These are phyloP conservation scores for Colletotrichum lentis DNA, from an alignment of 2,329 filamentous ascomycete species.

Conservation along the genomic window DNA sequence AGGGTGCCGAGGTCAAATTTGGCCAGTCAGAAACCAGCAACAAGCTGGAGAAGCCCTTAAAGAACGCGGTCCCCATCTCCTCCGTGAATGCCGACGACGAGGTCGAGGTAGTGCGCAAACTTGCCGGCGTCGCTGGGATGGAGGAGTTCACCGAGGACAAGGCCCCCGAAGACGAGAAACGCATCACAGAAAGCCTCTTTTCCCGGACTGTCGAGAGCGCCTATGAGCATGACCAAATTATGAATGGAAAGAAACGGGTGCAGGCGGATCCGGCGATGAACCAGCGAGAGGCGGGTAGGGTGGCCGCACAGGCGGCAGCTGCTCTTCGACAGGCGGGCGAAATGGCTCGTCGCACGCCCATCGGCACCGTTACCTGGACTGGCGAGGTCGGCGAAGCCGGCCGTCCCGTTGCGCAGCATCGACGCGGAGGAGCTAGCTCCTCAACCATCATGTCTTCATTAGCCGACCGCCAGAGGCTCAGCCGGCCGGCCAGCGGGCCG, in stretches of 20 bases:
- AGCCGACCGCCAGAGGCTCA: slow-evolving; percentile 63
- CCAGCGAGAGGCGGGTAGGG: slow-evolving; percentile 79
- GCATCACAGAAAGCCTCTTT: slow-evolving; percentile 89
- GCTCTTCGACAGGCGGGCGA: slow-evolving; percentile 78
- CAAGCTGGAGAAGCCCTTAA: slow-evolving; percentile 40
- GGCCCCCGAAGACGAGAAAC: slow-evolving; percentile 68
- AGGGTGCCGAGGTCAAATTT: slow-evolving; percentile 76
- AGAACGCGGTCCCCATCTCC: slow-evolving; percentile 28
- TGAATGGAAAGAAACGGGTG: slow-evolving; percentile 76
- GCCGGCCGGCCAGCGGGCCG: slow-evolving; percentile 48
- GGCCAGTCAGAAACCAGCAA: slow-evolving; percentile 39
- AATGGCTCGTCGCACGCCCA: slow-evolving; percentile 74
- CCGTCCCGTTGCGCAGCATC: slow-evolving; percentile 65
- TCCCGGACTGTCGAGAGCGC: slow-evolving; percentile 88
- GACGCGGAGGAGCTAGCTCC: slow-evolving; percentile 62
- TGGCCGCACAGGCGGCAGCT: slow-evolving; percentile 79
- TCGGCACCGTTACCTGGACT: slow-evolving; percentile 93
- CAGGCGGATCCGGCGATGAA: slow-evolving; percentile 81
- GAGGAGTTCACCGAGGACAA: slow-evolving; percentile 68
- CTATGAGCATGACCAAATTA: slow-evolving; percentile 90
- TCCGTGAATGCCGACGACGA: slow-evolving; percentile 21
- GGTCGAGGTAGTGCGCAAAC: slow-evolving; percentile 57
- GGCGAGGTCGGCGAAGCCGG: slow-evolving; percentile 83
- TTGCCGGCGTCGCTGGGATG: slow-evolving; percentile 69
- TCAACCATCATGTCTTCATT: slow-evolving; percentile 65